Evolutionary conservation across 2,329 filamentous ascomycete genomes (phyloP), one percentile per base, ranked within the genome.

Genomic region (Neofusicoccum ribis): DNA sequence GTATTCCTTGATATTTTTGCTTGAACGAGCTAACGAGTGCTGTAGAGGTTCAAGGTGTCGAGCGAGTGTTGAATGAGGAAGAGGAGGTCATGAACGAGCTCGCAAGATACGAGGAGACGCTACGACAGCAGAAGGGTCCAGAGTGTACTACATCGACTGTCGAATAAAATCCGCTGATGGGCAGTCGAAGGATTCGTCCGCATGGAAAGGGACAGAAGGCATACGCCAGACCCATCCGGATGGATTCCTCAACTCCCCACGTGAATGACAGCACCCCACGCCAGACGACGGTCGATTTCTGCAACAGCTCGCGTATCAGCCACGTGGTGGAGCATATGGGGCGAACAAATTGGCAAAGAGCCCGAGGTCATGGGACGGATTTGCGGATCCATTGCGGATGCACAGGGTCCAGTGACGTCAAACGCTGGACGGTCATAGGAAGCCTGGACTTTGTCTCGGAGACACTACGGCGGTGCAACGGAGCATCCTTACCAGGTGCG

Each of bases 71-170:
- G 72, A 94, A 98, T 72, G 86, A 92, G 72, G 95, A 97, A 79
- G 95, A 98, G 76, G 92, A 96, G 78, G 86, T 97, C 69, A 79
- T 94, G 72, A 81, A 89, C 70, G 94, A 97, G 74, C 98, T 99
- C 80, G 91, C 90, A 69, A 95, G 91, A 79, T 97, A 98, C 75
- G 94, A 98, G 77, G 92, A 97, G 81, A 97, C 90, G 76, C 72
- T 91, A 69, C 82, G 82, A 69, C 81, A 85, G 70, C 85, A 88
- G 68, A 85, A 85, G 76, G 85, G 85, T 0, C 75, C 79, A 2
- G 78, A 80, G 59, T 84, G 83, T 9, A 81, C 80, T 20, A 78
- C 84, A 37, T 76, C 79, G 11, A 85, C 82, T 59, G 84, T 76
- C n/a, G 77, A 78, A 65, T 68, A 23, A 23, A 23, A 23, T 23